A percentile compares a stretch with the other conserved stretches of the same genome.
Conservation (phyloP, 345 rosid genomes). For the Camelina hispida region DNA sequence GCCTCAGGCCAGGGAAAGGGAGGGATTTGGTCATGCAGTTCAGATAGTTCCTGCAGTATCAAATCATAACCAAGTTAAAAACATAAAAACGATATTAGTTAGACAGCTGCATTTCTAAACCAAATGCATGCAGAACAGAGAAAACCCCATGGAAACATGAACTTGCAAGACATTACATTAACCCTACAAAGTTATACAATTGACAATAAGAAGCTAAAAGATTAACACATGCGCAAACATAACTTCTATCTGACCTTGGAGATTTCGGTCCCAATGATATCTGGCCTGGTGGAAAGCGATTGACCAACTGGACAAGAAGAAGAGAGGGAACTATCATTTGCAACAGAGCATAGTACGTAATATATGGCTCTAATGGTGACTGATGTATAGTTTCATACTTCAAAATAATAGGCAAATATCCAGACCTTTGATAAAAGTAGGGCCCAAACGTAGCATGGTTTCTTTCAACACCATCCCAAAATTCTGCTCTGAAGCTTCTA, state of each 20-base stretch:
- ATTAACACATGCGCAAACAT: not conserved
- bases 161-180: slow-evolving; percentile 3
- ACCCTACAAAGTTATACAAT: not conserved
- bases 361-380: slow-evolving; percentile 36
- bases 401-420: slow-evolving; percentile 14
- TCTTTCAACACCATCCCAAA: slow-evolving; percentile 86
- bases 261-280: slow-evolving; percentile 85
- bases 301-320: slow-evolving; percentile 89
- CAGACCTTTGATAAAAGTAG: slow-evolving; percentile 95
- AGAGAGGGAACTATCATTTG: slow-evolving; percentile 44
- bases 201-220: not conserved
- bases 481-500: slow-evolving; percentile 57
- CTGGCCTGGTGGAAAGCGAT: slow-evolving; percentile 97
- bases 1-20: slow-evolving; percentile 79
- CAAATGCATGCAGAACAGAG: slow-evolving; percentile 22
- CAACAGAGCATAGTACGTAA: slow-evolving; percentile 47
- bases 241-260: slow-evolving; percentile 68
- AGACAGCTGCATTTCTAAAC: slow-evolving; percentile 8
- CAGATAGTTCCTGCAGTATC: slow-evolving; percentile 83
- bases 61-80: slow-evolving; percentile 29
- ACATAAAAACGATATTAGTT: slow-evolving; percentile 22
- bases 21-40: slow-evolving; percentile 86
- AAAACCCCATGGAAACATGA: slow-evolving; percentile 1
- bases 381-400: slow-evolving; percentile 34
- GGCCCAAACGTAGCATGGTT: slow-evolving; percentile 85